Percentiles rank a stretch among this genome's conserved stretches.
These are phyloP conservation scores for Rhodotorula babjevae DNA, from an alignment of 768 basidiomycete species.

Conservation along the genomic window DNA sequence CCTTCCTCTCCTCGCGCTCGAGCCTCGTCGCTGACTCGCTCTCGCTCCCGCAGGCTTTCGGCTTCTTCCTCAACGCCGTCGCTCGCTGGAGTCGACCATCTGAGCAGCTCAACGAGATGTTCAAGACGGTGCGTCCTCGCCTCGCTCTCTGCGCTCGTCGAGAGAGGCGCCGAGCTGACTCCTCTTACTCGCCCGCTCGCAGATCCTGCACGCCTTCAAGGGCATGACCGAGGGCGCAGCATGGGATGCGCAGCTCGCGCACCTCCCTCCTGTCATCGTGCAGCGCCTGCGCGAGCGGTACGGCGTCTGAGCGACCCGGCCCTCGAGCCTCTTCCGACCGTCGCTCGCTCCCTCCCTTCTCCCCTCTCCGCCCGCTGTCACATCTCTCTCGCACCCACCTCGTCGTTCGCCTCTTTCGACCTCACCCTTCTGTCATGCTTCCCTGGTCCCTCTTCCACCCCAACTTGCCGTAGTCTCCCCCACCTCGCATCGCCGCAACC, in stretches of 20 bases:
- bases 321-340: neutral
- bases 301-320: constrained; percentile 56
- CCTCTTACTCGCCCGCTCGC: neutral
- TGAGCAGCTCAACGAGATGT: constrained; percentile 85
- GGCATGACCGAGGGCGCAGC: constrained; percentile 68
- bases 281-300: constrained; percentile 82
- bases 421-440: neutral
- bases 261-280: constrained; percentile 83
- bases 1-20: too few species aligned
- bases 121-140: constrained; percentile 56
- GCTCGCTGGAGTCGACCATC: constrained; percentile 93
- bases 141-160: neutral
- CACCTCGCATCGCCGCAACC: neutral
- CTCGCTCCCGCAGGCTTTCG: constrained; percentile 60
- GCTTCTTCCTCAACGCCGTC: constrained; percentile 98
- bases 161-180: neutral
- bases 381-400: neutral
- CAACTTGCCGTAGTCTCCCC: neutral
- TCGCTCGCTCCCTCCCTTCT: neutral
- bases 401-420: neutral
- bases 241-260: constrained; percentile 76
- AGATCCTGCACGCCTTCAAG: constrained; percentile 83
- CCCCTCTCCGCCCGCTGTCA: neutral
- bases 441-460: neutral
- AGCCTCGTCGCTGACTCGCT: neutral